Conservation (phyloP, 2,329 filamentous ascomycete genomes). For the Botrytis cinerea region DNA sequence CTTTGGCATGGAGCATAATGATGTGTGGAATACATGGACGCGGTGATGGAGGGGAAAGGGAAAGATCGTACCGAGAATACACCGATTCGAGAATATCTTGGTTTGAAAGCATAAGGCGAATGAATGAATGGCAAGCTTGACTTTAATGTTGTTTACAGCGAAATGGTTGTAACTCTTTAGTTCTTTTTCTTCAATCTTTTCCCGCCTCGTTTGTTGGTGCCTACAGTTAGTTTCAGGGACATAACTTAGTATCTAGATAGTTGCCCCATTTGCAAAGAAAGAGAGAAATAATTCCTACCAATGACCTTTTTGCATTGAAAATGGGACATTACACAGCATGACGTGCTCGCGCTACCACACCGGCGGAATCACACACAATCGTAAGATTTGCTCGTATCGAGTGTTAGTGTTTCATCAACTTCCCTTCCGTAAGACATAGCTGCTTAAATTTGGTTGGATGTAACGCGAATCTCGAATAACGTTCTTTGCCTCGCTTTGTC, state of each 20-base stretch:
- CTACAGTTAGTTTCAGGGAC: slow-evolving; percentile 10
- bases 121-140: slow-evolving; percentile 24
- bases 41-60: slow-evolving; percentile 27
- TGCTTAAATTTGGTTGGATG: not conserved
- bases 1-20: slow-evolving; percentile 32
- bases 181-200: slow-evolving; percentile 27
- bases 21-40: slow-evolving; percentile 32
- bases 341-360: slow-evolving; percentile 12
- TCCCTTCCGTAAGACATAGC: slow-evolving; percentile 11
- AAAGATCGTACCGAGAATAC: slow-evolving; percentile 11
- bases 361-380: slow-evolving; percentile 16
- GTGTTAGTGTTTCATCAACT: slow-evolving; percentile 6
- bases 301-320: not conserved
- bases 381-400: slow-evolving; percentile 21
- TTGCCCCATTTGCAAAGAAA: slow-evolving; percentile 4
- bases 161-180: slow-evolving; percentile 25
- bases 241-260: slow-evolving; percentile 19
- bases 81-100: slow-evolving; percentile 16
- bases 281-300: not conserved
- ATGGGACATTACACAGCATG: slow-evolving; percentile 6
- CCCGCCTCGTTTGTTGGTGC: slow-evolving; percentile 13
- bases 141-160: slow-evolving; percentile 20
- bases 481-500: not conserved
- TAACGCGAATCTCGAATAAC: slow-evolving; percentile 1
- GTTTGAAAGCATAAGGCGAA: slow-evolving; percentile 32